Evolutionary conservation across 352 stramenopile genomes (phyloP), one percentile per base, ranked within the genome.

Genomic region (Blastocystis hominis): DNA sequence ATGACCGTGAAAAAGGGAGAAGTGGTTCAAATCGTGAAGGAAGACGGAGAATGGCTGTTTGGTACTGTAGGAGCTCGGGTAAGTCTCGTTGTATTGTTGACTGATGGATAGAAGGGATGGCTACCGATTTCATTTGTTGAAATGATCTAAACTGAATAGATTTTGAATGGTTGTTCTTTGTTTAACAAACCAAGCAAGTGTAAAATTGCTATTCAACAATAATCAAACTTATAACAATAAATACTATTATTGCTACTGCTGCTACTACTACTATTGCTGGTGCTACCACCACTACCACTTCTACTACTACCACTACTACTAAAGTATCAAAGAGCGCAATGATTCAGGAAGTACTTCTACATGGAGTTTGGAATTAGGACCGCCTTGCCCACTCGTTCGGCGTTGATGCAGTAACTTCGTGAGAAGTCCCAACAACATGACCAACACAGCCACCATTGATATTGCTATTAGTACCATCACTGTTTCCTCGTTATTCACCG

Each of bases 101-200:
- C 38, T 80, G 47, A 80, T 63, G 7, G 17, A 40, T 84, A 84
- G 72, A 84, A 68, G n/a, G 72, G 72, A 7, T 84, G 72, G 72
- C 0, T 84, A 13, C 72, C 72, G 2, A 53, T 84, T 9, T 84
- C 72, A 15, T 84, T 54, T 68, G 38, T 84, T 6, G 47, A 84
- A 24, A 66, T 55, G 6, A 40, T 84, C 15, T 68, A 53, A 84
- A 30, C n/a, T 30, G 54, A 53, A 53, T 10, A 20, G n/a, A 34
- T 75, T 75, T 53, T 76, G 40, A 15, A 9, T 76, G 42, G 40
- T 80, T 62, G 53, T 42, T 66, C 63, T 0, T 66, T 80, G 62
- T 80, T 24, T 66, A 47, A 17, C 13, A 78, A 3, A 61, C 24
- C 7, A 30, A 9, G n/a, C 53, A 61, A 15, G n/a, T 61, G n/a